Evolutionary conservation across 257 asterid species (phyloP), one percentile per base, ranked within the genome.

Genomic region (Solanum medicagineum): DNA sequence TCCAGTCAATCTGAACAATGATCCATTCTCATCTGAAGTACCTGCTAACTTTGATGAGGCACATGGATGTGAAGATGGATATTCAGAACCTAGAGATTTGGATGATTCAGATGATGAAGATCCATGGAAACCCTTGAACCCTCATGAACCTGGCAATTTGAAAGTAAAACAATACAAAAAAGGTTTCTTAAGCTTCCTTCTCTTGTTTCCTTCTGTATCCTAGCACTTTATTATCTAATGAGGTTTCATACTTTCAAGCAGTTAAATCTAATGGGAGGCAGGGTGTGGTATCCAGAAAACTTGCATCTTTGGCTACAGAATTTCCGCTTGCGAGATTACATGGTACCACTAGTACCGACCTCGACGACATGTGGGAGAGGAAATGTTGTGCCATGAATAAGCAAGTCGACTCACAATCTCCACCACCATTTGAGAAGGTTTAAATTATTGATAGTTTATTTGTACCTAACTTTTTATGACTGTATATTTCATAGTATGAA

Each of bases 111-210:
- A 90, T 40, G 91, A 88, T 84, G 89, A 92, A 74, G 98, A 94
- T 91, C 98, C 98, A 19, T 96, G 98, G 99, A 92, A 92, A 85
- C 98, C 98, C 89, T 89, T 96, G 88, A 92, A 96, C 91, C 98
- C 99, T 51, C 98, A 96, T 89, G 98, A 89, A 85, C 92, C 94
- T 32, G 99, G 99, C 88, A 92, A 83, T 91, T 89, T 96, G 92
- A 93, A 90, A 94, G 91, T 94, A 26, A 95, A 90, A 83, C 97
- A 98, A 56, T 93, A 88, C 70, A 95, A 86, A 86, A 95, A 84
- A 91, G 97, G 99, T 94, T 60, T 53, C 42, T 79, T 79, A 79
- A 81, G 84, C 22, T 17, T 45, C 12, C 24, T 84, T 82, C 74
- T 36, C 26, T 26, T 71, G 83, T 71, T 84, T 26, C 75, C 79